Conservation (phyloP, 805 yeast species). For the Nakazawaea anatomiae region DNA sequence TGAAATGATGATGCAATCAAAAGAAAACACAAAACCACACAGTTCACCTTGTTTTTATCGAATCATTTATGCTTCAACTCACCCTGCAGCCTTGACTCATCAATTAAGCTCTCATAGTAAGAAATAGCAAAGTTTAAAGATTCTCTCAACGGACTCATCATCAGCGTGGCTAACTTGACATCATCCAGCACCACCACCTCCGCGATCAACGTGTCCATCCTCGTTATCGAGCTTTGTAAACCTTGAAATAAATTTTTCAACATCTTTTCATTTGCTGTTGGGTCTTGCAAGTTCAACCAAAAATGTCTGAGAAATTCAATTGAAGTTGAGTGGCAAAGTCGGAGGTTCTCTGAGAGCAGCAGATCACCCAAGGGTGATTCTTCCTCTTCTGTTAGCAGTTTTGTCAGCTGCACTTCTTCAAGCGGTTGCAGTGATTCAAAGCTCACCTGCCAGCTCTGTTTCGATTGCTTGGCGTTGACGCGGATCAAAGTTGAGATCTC, state of each 20-base stretch:
- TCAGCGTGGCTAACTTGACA: neutral
- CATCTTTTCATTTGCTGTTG: slow-evolving; percentile 17
- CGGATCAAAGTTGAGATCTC: slow-evolving; percentile 44
- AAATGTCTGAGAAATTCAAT: slow-evolving; percentile 73
- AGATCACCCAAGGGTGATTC: slow-evolving; percentile 12
- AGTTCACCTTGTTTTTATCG: neutral
- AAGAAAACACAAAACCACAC: neutral
- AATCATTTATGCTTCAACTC: slow-evolving; percentile 1
- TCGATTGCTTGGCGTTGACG: slow-evolving; percentile 48
- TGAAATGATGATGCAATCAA: neutral
- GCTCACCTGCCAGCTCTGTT: slow-evolving; percentile 35
- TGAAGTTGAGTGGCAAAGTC: slow-evolving; percentile 65
- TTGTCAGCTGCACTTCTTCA: slow-evolving; percentile 18
- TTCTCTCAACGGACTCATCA: slow-evolving; percentile 36
- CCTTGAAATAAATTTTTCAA: slow-evolving; percentile 1
- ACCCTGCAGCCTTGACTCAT: neutral
- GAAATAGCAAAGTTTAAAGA: slow-evolving; percentile 1
- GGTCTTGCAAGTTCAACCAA: slow-evolving; percentile 52
- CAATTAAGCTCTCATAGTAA: neutral
- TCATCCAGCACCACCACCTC: neutral
- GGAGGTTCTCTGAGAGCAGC: slow-evolving; percentile 39
- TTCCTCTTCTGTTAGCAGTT: slow-evolving; percentile 6
- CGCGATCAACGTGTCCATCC: neutral
- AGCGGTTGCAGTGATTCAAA: slow-evolving; percentile 23
- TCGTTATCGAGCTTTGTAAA: neutral